A percentile compares a stretch with the other conserved stretches of the same genome.
These are phyloP conservation scores for Chrysanthemum lavandulifolium DNA, from an alignment of 129 eudicot species.

Conservation along the genomic window DNA sequence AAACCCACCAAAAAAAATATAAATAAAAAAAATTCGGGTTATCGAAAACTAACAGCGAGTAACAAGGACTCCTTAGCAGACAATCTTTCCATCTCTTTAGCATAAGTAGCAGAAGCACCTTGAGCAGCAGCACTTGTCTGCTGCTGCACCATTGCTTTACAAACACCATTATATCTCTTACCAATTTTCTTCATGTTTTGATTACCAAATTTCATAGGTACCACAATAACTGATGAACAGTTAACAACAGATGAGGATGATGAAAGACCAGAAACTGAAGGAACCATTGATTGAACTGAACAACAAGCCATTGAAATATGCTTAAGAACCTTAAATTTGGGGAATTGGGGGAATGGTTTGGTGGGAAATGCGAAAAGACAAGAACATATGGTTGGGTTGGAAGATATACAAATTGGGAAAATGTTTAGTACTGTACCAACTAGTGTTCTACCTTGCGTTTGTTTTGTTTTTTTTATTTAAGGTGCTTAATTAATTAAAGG, in stretches of 20 bases:
- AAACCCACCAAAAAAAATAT: not conserved
- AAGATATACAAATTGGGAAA: slow-evolving; percentile 7
- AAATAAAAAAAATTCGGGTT: not conserved
- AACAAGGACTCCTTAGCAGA: slow-evolving; percentile 90
- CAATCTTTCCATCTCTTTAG: slow-evolving; percentile 78
- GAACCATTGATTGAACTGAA: slow-evolving; percentile 37
- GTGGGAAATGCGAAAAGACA: not conserved
- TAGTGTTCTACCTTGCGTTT: slow-evolving; percentile 19
- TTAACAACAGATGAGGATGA: slow-evolving; percentile 24
- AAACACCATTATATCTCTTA: slow-evolving; percentile 23
- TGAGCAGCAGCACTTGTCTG: slow-evolving; percentile 25
- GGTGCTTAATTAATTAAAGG: too few species aligned
- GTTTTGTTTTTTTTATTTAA: not conserved
- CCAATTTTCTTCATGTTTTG: slow-evolving; percentile 17
- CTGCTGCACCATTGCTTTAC: slow-evolving; percentile 70
- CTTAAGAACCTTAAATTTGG: not conserved
- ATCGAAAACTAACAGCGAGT: slow-evolving; percentile 67
- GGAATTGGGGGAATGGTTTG: not conserved
- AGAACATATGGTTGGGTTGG: not conserved
- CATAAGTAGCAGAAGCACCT: slow-evolving; percentile 83
- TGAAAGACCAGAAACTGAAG: slow-evolving; percentile 28
- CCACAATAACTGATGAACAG: slow-evolving; percentile 26
- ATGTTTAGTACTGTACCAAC: slow-evolving; percentile 16
- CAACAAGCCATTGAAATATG: slow-evolving; percentile 30
- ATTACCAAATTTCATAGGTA: slow-evolving; percentile 22